Base-by-base conservation (phyloP, 306 rosid species). In the Trichosanthes cucumerina region DNA sequence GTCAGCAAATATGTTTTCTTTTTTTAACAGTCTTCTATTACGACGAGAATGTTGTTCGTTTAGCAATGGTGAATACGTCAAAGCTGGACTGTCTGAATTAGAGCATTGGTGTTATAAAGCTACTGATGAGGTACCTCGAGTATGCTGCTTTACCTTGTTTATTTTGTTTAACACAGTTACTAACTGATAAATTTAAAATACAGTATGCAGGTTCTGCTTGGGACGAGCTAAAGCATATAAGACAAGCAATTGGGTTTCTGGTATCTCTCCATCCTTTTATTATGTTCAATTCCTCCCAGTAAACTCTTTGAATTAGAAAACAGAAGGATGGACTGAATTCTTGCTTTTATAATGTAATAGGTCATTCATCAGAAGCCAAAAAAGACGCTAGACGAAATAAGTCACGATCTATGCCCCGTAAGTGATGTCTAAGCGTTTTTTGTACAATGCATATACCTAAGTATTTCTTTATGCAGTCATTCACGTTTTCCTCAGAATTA, bases 11-110 rank as follows among this genome's bases (percentile, higher is more conserved):
- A 72, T 47, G 41, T 16, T 12, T 76, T 7, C 24, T 41, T 26
- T 46, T 46, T 36, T 49, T 70, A 84, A 86, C 90, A 96, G 99
- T 88, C 98, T 96, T 84, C 89, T 96, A 82, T 85, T 96, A 92
- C 92, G 98, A 80, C 98, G 98, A 0, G 99, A 96, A 91, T 96
- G 99, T 80, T 96, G 99, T 88, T 96, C 99, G 23, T 96, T 96
- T 89, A 96, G 99, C 89, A 96, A 96, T 6, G 99, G 99, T 41
- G 99, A 96, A 84, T 96, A 90, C 41, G 93, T 96, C 69, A 96
- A 96, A 86, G 86, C 98, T 16, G 99, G 99, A 46, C 85, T 96
- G 90, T 97, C 96, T 65, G 99, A 96, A 85, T 84, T 96, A 80
- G 99, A 96, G 79, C 96, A 88, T n/a, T 96, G 99, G 99, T 96